A percentile compares a stretch with the other conserved stretches of the same genome.
Conservation (phyloP, 345 rosid genomes). For the Alliaria petiolata region DNA sequence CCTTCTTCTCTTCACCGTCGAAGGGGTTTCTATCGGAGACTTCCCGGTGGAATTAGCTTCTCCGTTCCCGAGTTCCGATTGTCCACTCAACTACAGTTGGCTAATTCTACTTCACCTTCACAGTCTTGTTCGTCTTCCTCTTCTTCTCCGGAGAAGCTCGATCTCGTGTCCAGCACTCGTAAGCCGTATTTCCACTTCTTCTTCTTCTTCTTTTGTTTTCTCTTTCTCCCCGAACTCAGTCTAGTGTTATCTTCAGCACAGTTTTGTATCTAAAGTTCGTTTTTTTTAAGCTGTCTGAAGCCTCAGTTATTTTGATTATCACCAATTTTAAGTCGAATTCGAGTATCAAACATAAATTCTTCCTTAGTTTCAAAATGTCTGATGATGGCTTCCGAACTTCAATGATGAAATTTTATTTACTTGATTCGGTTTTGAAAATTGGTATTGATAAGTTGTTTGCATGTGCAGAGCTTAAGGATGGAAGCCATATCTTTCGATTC, state of each 20-base stretch:
- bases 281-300: neutral
- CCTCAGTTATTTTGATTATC: neutral
- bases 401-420: neutral
- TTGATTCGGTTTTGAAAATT: neutral
- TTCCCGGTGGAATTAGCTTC: conserved; percentile 4
- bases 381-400: too few relatives aligned
- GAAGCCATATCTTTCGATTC: conserved; percentile 55
- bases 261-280: neutral
- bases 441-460: neutral
- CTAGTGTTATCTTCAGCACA: neutral
- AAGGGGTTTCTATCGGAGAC: conserved; percentile 1
- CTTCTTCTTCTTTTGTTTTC: neutral
- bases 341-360: neutral
- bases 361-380: neutral
- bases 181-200: conserved; percentile 3
- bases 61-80: conserved; percentile 6
- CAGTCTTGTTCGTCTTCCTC: conserved; percentile 24
- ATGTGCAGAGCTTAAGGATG: conserved; percentile 53
- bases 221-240: neutral
- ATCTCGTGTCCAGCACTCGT: conserved; percentile 44
- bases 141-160: conserved; percentile 20
- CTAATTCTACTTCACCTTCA: conserved; percentile 15
- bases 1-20: conserved; percentile 19
- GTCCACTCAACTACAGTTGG: conserved; percentile 4
- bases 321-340: neutral